Evolutionary conservation across 768 basidiomycete species (phyloP).

Genomic region (Rhizopogon vinicolor): DNA sequence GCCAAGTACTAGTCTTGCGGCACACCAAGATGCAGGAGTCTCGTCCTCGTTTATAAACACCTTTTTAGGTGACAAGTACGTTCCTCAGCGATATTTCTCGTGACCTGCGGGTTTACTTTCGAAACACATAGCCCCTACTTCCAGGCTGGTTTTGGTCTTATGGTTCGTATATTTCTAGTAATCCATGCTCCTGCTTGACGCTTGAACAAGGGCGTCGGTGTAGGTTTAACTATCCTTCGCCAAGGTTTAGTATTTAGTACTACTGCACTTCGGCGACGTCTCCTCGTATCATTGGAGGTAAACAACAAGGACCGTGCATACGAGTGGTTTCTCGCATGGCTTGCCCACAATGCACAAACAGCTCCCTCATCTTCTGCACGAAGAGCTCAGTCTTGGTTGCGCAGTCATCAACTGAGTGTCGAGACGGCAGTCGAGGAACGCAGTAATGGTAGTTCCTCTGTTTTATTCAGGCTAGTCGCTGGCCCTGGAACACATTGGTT

Average conservation of each 20-base stretch:
- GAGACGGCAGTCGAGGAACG: slow-evolving; percentile 88
- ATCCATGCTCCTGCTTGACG: neutral
- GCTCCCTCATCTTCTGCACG: slow-evolving; percentile 22
- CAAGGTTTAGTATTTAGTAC: slow-evolving; percentile 65
- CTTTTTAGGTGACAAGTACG: slow-evolving; percentile 66
- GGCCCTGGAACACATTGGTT: slow-evolving; percentile 95
- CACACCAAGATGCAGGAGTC: slow-evolving; percentile 5
- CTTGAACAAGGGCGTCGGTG: slow-evolving; percentile 75
- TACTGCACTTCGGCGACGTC: slow-evolving; percentile 74
- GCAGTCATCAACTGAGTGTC: slow-evolving; percentile 91
- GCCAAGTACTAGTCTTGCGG: neutral
- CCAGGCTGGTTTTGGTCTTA: slow-evolving; percentile 95
- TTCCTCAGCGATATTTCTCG: slow-evolving; percentile 9
- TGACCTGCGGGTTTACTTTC: slow-evolving; percentile 8
- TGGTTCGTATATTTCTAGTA: slow-evolving; percentile 49
- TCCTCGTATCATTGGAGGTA: slow-evolving; percentile 94
- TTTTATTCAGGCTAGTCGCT: slow-evolving; percentile 89
- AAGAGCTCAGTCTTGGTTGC: slow-evolving; percentile 41
- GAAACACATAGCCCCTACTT: slow-evolving; percentile 82
- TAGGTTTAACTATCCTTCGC: slow-evolving; percentile 73
- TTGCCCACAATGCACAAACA: slow-evolving; percentile 63
- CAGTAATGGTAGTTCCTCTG: slow-evolving; percentile 88
- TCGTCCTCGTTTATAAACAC: slow-evolving; percentile 29
- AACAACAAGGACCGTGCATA: slow-evolving; percentile 94
- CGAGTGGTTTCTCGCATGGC: slow-evolving; percentile 97